phyloP scores from a whole-genome alignment of 257 asterid species.

The Solanum bulbocastanum region DNA sequence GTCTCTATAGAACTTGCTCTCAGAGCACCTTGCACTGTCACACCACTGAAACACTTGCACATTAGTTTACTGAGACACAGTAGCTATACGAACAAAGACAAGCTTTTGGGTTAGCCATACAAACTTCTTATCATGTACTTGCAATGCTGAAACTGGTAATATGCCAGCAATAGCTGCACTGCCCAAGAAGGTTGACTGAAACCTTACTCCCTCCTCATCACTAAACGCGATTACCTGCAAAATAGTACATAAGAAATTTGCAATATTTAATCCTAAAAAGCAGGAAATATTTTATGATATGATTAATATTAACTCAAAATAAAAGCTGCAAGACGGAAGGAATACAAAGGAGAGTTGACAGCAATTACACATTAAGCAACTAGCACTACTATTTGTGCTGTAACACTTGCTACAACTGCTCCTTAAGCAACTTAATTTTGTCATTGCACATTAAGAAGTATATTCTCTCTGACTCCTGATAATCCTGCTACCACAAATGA shows the following conservation, averaged over 20 bases:
- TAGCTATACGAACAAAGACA: neutral
- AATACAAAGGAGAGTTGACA: neutral
- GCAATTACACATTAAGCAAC: neutral
- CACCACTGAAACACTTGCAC: constrained; percentile 59
- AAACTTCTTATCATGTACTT: constrained; percentile 79
- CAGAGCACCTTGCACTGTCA: constrained; percentile 86
- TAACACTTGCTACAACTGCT: neutral
- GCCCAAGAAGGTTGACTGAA: constrained; percentile 93
- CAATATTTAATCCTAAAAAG: neutral
- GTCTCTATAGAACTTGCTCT: constrained; percentile 55
- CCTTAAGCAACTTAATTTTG: neutral
- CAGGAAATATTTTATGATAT: neutral
- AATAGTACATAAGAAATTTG: neutral
- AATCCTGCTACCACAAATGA: neutral
- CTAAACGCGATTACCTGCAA: constrained; percentile 86
- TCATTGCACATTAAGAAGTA: neutral
- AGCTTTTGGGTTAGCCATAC: constrained; percentile 16
- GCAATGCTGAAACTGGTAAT: constrained; percentile 60
- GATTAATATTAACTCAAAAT: neutral
- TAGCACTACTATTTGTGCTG: neutral
- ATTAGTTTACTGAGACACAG: constrained; percentile 16
- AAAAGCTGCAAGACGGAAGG: neutral
- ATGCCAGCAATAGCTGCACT: constrained; percentile 98
- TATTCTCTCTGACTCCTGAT: neutral
- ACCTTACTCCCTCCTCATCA: constrained; percentile 99